These are phyloP conservation scores for Moricandia moricandioides DNA, from an alignment of 345 rosid species.

Conservation along the genomic window DNA sequence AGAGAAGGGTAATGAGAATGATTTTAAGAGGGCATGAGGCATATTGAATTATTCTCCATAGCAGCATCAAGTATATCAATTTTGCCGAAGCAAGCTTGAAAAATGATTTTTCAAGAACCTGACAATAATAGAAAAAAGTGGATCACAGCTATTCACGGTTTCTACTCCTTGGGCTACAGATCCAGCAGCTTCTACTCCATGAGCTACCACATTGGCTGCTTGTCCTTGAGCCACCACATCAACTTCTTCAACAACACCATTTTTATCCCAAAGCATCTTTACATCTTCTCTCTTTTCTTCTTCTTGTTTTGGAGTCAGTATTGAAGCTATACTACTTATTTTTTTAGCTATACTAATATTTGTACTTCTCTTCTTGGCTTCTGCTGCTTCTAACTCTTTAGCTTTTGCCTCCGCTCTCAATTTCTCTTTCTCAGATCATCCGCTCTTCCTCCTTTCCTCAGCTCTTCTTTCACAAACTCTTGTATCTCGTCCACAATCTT, in stretches of 20 bases:
- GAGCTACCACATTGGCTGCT: constrained; percentile 8
- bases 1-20: no score
- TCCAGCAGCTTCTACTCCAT: constrained; percentile 23
- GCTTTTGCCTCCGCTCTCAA: constrained; percentile 91
- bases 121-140: constrained; percentile 8
- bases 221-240: constrained; percentile 18
- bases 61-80: not conserved
- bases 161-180: no score
- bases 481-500: constrained; percentile 71
- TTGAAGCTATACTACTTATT: constrained; percentile 41
- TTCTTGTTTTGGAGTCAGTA: constrained; percentile 46
- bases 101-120: constrained; percentile 2
- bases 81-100: constrained; percentile 2
- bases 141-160: constrained; percentile 4
- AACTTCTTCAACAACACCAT: constrained; percentile 31
- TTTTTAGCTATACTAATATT: constrained; percentile 40
- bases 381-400: constrained; percentile 63
- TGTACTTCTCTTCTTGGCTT: constrained; percentile 71
- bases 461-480: constrained; percentile 66
- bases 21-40: no score
- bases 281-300: constrained; percentile 45
- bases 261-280: constrained; percentile 43
- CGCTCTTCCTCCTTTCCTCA: constrained; percentile 72
- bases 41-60: no score
- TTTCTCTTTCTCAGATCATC: constrained; percentile 77